phyloP scores from a whole-genome alignment of 441 rosid species.

The Breynia disticha region DNA sequence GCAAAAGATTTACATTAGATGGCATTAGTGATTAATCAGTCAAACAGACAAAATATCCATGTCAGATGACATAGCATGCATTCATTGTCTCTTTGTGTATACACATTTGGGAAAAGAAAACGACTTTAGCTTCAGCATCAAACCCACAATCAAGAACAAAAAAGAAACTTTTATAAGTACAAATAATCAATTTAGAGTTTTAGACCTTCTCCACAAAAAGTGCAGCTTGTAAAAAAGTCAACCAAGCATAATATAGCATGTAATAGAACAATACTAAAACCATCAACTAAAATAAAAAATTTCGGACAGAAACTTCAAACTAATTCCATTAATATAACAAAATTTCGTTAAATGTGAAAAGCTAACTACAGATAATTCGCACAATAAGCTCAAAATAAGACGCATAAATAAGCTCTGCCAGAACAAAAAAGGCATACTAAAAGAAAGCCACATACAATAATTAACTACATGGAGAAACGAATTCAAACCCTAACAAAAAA shows the following conservation, averaged over 20 bases:
- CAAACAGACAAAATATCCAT: slow-evolving; percentile 16
- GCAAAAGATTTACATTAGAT: slow-evolving; percentile 25
- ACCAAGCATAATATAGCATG: neutral
- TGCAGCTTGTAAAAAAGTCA: neutral
- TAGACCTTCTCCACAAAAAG: neutral
- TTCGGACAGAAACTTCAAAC: neutral
- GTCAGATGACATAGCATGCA: slow-evolving; percentile 8
- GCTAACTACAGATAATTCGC: slow-evolving; percentile 13
- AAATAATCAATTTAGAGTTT: too few relatives aligned
- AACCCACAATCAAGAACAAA: too few relatives aligned
- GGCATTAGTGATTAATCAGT: too few relatives aligned
- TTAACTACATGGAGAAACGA: neutral
- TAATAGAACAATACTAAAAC: neutral
- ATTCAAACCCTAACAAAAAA: slow-evolving; percentile 8
- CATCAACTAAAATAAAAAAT: neutral
- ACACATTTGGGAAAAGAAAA: too few relatives aligned
- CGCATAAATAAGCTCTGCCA: slow-evolving; percentile 1
- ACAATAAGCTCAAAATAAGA: slow-evolving; percentile 1
- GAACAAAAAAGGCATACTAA: too few relatives aligned
- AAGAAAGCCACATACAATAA: neutral
- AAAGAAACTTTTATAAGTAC: neutral
- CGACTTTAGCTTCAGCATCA: too few relatives aligned
- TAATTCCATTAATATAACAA: slow-evolving; percentile 6
- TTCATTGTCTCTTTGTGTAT: slow-evolving; percentile 3
- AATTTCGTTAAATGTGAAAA: neutral